Base-by-base conservation (phyloP, 78 protist genomes). In the Pigoraptor vietnamica region DNA sequence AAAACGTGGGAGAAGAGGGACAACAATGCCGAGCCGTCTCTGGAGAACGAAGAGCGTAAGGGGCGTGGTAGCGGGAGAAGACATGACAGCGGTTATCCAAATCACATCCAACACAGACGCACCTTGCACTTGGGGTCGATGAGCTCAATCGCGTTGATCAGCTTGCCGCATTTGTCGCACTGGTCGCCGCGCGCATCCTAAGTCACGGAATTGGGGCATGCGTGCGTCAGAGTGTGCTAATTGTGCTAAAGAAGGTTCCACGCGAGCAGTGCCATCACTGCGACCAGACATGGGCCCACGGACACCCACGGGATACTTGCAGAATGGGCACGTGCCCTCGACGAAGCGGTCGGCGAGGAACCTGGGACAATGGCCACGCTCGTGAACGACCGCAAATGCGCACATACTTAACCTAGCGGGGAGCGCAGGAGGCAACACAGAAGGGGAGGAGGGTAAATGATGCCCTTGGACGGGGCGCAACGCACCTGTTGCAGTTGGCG, bases 101-200 rank as follows among this genome's bases (percentile, higher is more conserved):
- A n/a, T n/a, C n/a, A n/a, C n/a, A n/a, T n/a, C n/a, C n/a, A 19
- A 79, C 83, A 79, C 83, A 37, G 67, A 40, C 21, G 83, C 24
- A 83, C 87, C 89, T 86, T 90, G 25, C 95, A 89, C 89, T 95
- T 96, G 1, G 94, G 91, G n/a, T 97, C 96, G 89, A 96, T 91
- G 40, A 95, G 83, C 81, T 95, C 84, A 25, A 79, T 25, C 6
- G 84, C 84, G 38, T 35, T 35, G 24, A 83, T 34, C 9, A 83
- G 88, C 88, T 83, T 83, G 0, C 94, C 92, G 90, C 98, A 97
- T 37, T 82, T 86, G 93, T 97, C 98, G 89, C 98, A 97, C 93
- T 97, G 98, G 93, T 97, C 98, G 25, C 98, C 98, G 34, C 98
- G 92, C 25, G 98, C 97, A 40, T 96, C 97, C 19, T 89, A 95